Base-by-base conservation (phyloP, 2,329 filamentous ascomycete species). In the Allantophomopsis cytisporea region DNA sequence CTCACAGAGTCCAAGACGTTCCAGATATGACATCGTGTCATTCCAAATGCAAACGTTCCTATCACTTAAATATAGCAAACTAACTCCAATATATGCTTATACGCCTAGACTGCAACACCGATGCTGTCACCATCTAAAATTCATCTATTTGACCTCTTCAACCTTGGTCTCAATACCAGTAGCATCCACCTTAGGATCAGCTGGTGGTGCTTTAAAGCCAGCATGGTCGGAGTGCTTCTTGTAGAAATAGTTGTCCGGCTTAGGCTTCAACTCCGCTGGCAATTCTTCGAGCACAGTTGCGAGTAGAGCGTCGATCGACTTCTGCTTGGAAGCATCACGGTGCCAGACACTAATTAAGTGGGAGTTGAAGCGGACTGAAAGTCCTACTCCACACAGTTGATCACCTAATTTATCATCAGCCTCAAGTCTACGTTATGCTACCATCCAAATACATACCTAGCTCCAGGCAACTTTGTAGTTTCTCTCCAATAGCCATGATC, bases 271-370 rank as follows among this genome's bases (percentile, higher is more conserved):
- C 55, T 91, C 83, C 1, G 70, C 63, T 5, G 80, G 80, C 21
- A 95, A 65, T 47, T 83, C 75, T 38, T 79, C 72, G 36, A 94
- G 65, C 39, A 94, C 78, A 36, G 76, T 80, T 45, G 74, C 64
- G 37, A 88, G 69, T 43, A 95, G 70, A 46, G 68, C 73, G 55
- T 89, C 77, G 49, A 91, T 73, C 5, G 86, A 91, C 49, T 73
- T 76, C 54, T 84, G 70, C 60, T 91, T 87, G 43, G 76, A 79
- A 16, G 80, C 79, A 54, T 94, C 83, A 45, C 91, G 84, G 63
- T 94, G 91, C 89, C 89, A 96, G 54, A 96, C 75, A 50, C 83
- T 83, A 56, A 95, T 81, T 49, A 94, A 75, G 57, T 89, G 80
- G 21, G 80, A 82, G 63, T 88, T 94, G 70, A 91, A 93, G 52